Evolutionary conservation across 1,284 basidiomycete species (phyloP).

Genomic region (Irpex sp.): DNA sequence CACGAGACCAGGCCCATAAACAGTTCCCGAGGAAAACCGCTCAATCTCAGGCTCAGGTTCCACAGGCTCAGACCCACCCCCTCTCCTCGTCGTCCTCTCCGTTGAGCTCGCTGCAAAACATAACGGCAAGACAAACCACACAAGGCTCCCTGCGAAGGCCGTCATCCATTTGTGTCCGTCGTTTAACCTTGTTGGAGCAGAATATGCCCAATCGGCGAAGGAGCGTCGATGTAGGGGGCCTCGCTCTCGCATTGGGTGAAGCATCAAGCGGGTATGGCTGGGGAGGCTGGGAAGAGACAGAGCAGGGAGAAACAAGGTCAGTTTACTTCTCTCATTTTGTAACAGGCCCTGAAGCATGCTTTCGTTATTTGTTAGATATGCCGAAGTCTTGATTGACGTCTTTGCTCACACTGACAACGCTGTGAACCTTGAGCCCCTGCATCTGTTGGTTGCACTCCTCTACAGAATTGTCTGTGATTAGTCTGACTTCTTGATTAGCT

Average conservation of each 20-base stretch:
- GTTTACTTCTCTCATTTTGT: constrained; percentile 24
- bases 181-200: background rate
- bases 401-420: constrained; percentile 72
- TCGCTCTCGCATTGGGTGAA: constrained; percentile 71
- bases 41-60: background rate
- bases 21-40: constrained; percentile 8
- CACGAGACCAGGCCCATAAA: constrained; percentile 8
- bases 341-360: constrained; percentile 6
- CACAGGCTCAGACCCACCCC: constrained; percentile 1
- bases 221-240: constrained; percentile 83
- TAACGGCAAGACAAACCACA: background rate
- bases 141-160: background rate
- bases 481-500: constrained; percentile 6
- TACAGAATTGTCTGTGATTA: background rate
- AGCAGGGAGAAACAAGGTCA: constrained; percentile 55
- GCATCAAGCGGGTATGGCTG: constrained; percentile 68
- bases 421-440: constrained; percentile 55
- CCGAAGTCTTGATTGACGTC: constrained; percentile 81
- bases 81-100: background rate
- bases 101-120: background rate
- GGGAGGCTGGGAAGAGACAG: constrained; percentile 58
- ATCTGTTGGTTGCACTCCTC: constrained; percentile 21
- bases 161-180: background rate
- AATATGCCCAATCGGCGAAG: constrained; percentile 33
- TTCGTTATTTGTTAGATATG: constrained; percentile 40